Evolutionary conservation across 1,284 basidiomycete genomes (phyloP).

Genomic region (Filobasidium uniguttulatum): DNA sequence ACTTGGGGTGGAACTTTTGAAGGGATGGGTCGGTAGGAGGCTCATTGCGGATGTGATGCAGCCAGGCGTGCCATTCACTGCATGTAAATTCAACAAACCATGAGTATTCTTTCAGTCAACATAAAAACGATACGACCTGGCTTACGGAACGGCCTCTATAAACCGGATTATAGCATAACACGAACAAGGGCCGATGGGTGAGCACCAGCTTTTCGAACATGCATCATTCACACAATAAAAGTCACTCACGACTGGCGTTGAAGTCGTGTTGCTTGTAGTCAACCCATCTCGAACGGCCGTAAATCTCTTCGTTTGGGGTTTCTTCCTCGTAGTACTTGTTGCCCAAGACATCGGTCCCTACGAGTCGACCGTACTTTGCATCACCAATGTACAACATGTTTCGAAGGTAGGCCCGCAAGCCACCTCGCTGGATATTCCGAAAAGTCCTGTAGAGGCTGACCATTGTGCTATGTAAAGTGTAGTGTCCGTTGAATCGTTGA

Average conservation of each 20-base stretch:
- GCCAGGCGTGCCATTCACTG: constrained; percentile 86
- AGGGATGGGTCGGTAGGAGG: constrained; percentile 63
- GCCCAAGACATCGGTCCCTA: constrained; percentile 81
- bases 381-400: constrained; percentile 66
- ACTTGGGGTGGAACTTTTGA: constrained; percentile 53
- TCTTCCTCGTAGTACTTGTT: constrained; percentile 84
- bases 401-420: neutral
- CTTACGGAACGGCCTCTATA: constrained; percentile 2
- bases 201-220: too few species aligned
- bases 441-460: neutral
- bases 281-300: constrained; percentile 86
- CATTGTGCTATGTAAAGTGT: too few species aligned
- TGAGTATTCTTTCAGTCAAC: too few species aligned
- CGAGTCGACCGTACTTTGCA: constrained; percentile 56
- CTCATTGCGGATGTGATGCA: constrained; percentile 72
- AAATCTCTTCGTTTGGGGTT: constrained; percentile 67
- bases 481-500: too few species aligned
- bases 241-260: constrained; percentile 72
- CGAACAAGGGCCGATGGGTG: too few species aligned
- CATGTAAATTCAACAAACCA: too few species aligned
- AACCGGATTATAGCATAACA: too few species aligned
- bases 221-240: too few species aligned
- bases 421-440: neutral
- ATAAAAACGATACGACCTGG: neutral
- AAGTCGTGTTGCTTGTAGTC: constrained; percentile 72